phyloP scores from a whole-genome alignment of 148 eudicot species.

The Arbutus unedo region DNA sequence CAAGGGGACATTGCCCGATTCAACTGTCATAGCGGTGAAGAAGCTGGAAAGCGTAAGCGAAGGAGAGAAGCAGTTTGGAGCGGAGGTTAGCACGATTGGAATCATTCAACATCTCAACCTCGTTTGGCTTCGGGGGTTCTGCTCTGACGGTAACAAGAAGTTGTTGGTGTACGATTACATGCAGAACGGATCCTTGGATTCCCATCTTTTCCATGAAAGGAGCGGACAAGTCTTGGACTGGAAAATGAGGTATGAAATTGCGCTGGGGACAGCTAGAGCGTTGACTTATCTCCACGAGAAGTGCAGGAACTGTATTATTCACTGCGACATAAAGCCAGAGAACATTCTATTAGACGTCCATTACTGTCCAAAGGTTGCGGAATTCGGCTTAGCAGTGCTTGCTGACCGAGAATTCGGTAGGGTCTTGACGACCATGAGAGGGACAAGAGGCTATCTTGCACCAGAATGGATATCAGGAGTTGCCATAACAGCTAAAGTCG shows the following conservation, averaged over 20 bases:
- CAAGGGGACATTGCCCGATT: conserved; percentile 47
- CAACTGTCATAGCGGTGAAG: conserved; percentile 46
- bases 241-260: conserved; percentile 41
- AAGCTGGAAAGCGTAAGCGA: conserved; percentile 42
- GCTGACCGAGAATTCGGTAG: conserved; percentile 39
- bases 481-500: conserved; percentile 61
- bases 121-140: conserved; percentile 55
- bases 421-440: conserved; percentile 41
- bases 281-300: conserved; percentile 46
- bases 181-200: conserved; percentile 46
- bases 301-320: conserved; percentile 45
- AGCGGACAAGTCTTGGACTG: conserved; percentile 21
- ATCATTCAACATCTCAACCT: conserved; percentile 51
- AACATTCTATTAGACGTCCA: conserved; percentile 39
- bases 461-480: conserved; percentile 58
- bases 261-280: conserved; percentile 42
- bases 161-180: conserved; percentile 49
- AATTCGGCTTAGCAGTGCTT: conserved; percentile 45
- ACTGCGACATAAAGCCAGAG: conserved; percentile 44
- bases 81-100: conserved; percentile 61
- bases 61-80: conserved; percentile 51
- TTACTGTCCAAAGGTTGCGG: conserved; percentile 38
- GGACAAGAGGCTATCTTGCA: conserved; percentile 47
- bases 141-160: conserved; percentile 35
- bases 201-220: conserved; percentile 27